Evolutionary conservation across 1,139 yeast genomes (phyloP).

Genomic region (Suhomyces choctaworum): DNA sequence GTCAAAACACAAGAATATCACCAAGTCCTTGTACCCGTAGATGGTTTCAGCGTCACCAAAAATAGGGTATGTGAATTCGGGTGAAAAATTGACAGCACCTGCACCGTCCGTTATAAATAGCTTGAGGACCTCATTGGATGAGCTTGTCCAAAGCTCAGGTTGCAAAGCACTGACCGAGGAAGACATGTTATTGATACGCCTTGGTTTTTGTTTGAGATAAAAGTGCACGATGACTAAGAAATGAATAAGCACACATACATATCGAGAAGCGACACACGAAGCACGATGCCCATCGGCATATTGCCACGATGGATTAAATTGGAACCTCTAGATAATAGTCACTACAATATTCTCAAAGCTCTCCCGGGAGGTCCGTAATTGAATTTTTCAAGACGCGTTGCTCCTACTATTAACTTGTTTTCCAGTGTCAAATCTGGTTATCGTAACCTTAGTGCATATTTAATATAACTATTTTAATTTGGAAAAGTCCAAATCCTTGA

Average conservation of each 20-base stretch:
- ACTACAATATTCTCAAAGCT: too few species aligned
- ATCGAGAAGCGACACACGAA: too few species aligned
- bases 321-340: too few species aligned
- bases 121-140: slow-evolving; percentile 19
- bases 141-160: slow-evolving; percentile 21
- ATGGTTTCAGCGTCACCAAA: slow-evolving; percentile 90
- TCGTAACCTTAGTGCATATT: too few species aligned
- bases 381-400: too few species aligned
- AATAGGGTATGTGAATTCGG: slow-evolving; percentile 86
- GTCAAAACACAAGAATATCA: slow-evolving; percentile 49
- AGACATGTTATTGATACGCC: slow-evolving; percentile 8
- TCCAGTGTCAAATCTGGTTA: too few species aligned
- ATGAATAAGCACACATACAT: slow-evolving; percentile 1
- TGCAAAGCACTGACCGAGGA: slow-evolving; percentile 15
- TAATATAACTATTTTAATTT: slow-evolving; percentile 1
- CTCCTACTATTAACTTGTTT: too few species aligned
- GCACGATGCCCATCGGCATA: too few species aligned
- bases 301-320: too few species aligned
- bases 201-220: not conserved
- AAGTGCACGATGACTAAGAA: slow-evolving; percentile 1
- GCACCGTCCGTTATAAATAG: slow-evolving; percentile 47
- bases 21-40: slow-evolving; percentile 76
- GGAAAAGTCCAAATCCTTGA: slow-evolving; percentile 5
- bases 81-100: slow-evolving; percentile 60
- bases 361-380: too few species aligned